Percentiles rank a stretch among this genome's conserved stretches.
These are phyloP conservation scores for Calonectria crousiana DNA, from an alignment of 2,329 filamentous ascomycete species.

Conservation along the genomic window DNA sequence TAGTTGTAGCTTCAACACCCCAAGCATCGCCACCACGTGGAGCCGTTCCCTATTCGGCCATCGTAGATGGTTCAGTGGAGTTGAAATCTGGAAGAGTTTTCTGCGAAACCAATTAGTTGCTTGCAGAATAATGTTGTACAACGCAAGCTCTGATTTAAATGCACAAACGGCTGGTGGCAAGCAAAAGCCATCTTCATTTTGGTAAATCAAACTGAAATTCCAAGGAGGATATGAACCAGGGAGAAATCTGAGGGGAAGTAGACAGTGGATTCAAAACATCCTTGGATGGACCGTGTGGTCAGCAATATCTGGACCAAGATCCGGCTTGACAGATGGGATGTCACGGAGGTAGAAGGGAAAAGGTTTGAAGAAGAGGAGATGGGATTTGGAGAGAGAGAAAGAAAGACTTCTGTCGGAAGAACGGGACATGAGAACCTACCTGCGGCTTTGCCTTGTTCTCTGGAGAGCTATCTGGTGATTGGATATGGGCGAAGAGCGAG, in stretches of 20 bases:
- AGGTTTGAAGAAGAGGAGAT: not conserved
- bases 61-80: conserved; percentile 2
- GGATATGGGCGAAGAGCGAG: not conserved
- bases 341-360: not conserved
- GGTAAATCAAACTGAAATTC: not conserved
- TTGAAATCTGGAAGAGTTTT: not conserved
- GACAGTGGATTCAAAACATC: not conserved
- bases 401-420: not conserved
- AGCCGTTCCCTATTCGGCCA: conserved; percentile 20
- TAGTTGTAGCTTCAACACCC: not conserved
- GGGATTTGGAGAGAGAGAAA: not conserved
- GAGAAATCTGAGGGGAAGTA: not conserved
- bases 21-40: conserved; percentile 13
- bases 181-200: no score
- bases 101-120: not conserved
- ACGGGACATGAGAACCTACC: not conserved
- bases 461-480: not conserved
- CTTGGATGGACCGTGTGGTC: not conserved
- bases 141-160: not conserved
- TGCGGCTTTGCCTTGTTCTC: not conserved
- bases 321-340: not conserved
- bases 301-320: not conserved
- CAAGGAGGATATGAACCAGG: not conserved
- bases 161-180: not conserved
- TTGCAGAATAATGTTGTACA: not conserved